Evolutionary conservation across 116 monocot species (phyloP).

Genomic region (Posidonia oceanica): DNA sequence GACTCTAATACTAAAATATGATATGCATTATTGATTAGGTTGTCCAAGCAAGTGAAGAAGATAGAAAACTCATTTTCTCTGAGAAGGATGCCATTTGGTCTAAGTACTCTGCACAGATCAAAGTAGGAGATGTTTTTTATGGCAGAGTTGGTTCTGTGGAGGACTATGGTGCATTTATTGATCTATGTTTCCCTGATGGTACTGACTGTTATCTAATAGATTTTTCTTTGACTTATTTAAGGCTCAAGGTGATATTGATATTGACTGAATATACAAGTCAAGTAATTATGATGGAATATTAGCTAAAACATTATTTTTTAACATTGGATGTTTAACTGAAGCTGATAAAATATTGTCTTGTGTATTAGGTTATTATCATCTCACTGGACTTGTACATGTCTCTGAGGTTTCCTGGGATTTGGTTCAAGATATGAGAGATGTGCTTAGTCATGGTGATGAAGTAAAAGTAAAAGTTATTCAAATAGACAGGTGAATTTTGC

Average conservation of each 20-base stretch:
- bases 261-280: too few relatives aligned
- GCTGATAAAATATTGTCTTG: neutral
- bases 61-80: constrained; percentile 67
- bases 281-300: too few relatives aligned
- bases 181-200: constrained; percentile 84
- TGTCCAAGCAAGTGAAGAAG: constrained; percentile 56
- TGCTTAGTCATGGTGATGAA: constrained; percentile 53
- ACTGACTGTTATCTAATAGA: neutral
- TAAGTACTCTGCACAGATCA: constrained; percentile 47
- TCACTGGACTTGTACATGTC: constrained; percentile 88
- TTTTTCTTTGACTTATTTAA: too few relatives aligned
- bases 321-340: neutral
- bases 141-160: constrained; percentile 61
- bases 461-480: constrained; percentile 77
- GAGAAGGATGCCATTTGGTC: constrained; percentile 76
- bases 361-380: constrained; percentile 53
- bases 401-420: constrained; percentile 97
- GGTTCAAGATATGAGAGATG: constrained; percentile 84
- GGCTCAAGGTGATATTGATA: too few relatives aligned
- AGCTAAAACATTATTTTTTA: neutral
- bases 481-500: constrained; percentile 48
- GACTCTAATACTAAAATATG: too few relatives aligned
- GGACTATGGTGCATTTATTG: constrained; percentile 91
- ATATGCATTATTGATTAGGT: constrained; percentile 25
- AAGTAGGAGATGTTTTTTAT: constrained; percentile 57